These are phyloP conservation scores for Starmerella bombicola DNA, from an alignment of 805 yeast genomes.

Conservation along the genomic window DNA sequence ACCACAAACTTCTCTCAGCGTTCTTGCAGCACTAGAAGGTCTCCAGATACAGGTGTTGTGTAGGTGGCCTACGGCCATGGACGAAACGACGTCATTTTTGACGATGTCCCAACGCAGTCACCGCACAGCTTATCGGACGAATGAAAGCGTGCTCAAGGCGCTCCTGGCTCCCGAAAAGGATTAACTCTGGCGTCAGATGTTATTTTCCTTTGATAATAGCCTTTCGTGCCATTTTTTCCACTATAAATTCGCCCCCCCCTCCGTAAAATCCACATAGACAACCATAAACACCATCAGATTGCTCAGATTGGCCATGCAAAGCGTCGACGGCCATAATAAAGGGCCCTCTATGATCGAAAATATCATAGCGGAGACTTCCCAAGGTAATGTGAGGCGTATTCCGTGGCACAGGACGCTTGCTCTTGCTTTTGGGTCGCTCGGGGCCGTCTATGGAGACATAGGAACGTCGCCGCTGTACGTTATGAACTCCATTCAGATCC, in stretches of 20 bases:
- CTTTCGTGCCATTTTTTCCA: neutral
- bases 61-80: no score
- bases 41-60: no score
- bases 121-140: no score
- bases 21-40: neutral
- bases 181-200: no score
- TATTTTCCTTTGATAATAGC: no score
- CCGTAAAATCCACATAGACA: no score
- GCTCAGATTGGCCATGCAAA: no score
- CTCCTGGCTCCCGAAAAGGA: no score
- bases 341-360: neutral
- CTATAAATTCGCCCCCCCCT: neutral
- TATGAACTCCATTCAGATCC: conserved; percentile 11
- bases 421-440: conserved; percentile 38
- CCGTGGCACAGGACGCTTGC: neutral
- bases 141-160: no score
- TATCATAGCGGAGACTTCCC: neutral
- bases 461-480: conserved; percentile 49
- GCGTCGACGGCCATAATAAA: neutral
- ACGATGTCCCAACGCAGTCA: no score
- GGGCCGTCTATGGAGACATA: conserved; percentile 53
- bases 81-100: no score
- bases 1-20: neutral
- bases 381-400: neutral
- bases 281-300: no score